phyloP scores from a whole-genome alignment of 2,329 filamentous ascomycete genomes.

The Hypoxylon sp. region DNA sequence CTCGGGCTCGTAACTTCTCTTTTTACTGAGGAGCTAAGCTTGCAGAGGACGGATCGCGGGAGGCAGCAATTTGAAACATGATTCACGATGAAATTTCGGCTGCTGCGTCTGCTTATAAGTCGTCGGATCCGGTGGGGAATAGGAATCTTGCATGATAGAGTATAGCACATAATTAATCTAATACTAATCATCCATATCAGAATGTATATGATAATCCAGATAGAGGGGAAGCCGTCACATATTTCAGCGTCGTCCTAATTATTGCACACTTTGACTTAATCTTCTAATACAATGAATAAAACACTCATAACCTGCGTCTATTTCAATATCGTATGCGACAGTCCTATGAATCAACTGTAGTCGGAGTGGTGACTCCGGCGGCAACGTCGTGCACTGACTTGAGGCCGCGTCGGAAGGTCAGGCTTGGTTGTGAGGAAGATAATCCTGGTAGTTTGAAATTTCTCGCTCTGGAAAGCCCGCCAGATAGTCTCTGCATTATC shows the following conservation, averaged over 20 bases:
- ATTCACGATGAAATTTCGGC: neutral
- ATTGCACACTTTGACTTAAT: too few relatives aligned
- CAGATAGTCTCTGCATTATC: neutral
- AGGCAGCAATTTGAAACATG: slow-evolving; percentile 40
- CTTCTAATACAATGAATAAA: too few relatives aligned
- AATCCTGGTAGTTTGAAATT: neutral
- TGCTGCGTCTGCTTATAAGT: neutral
- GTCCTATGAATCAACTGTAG: neutral
- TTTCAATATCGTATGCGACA: neutral
- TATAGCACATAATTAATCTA: slow-evolving; percentile 4
- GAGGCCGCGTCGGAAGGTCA: neutral
- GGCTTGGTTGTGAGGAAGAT: neutral
- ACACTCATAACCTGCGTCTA: too few relatives aligned
- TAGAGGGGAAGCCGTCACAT: too few relatives aligned
- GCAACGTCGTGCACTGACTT: slow-evolving; percentile 2
- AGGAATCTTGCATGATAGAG: neutral
- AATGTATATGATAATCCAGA: neutral
- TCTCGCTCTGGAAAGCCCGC: slow-evolving; percentile 1
- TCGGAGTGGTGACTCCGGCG: too few relatives aligned
- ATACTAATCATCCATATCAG: neutral
- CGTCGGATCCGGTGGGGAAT: neutral
- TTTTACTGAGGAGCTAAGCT: slow-evolving; percentile 38
- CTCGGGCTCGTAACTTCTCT: slow-evolving; percentile 40
- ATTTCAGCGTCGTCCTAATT: neutral
- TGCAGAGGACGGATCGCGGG: slow-evolving; percentile 38